phyloP scores from a whole-genome alignment of 164 flowering plant genomes.

The Umbilicus rupestris region DNA sequence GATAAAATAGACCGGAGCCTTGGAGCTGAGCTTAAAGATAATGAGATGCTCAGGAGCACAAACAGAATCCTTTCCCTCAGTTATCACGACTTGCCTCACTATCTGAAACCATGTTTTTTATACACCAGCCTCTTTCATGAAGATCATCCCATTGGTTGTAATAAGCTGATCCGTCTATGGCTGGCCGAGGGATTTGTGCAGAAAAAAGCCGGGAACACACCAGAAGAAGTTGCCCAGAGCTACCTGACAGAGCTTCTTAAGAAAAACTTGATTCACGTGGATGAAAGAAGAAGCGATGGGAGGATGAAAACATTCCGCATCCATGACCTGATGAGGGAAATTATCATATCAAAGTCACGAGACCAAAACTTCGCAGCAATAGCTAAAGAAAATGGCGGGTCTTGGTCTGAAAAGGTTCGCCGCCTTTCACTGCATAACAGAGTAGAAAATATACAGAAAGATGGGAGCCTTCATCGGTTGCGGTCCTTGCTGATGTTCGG shows the following conservation, averaged over 20 bases:
- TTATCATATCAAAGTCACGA: conserved; percentile 8
- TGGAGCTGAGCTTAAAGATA: not conserved
- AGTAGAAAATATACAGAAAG: not conserved
- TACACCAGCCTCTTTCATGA: conserved; percentile 14
- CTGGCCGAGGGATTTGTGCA: conserved; percentile 18
- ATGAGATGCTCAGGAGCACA: not conserved
- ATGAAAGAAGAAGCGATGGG: conserved; percentile 2
- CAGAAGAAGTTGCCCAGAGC: conserved; percentile 13
- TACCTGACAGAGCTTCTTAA: conserved; percentile 14
- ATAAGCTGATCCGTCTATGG: conserved; percentile 17
- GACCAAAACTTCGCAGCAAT: conserved; percentile 6
- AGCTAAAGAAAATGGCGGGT: not conserved
- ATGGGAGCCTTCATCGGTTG: not conserved
- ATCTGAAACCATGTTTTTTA: conserved; percentile 14
- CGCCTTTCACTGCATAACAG: conserved; percentile 10
- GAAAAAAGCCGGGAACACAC: not conserved
- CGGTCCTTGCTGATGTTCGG: not conserved
- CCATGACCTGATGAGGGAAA: conserved; percentile 13
- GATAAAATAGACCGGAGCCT: not conserved
- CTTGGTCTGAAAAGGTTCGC: not conserved
- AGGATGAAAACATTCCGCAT: not conserved
- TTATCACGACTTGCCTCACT: conserved; percentile 14
- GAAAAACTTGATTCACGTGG: conserved; percentile 11
- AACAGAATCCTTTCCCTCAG: not conserved
- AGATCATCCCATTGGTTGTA: not conserved